phyloP scores from a whole-genome alignment of 345 rosid genomes.

The Bretschneidera sinensis region DNA sequence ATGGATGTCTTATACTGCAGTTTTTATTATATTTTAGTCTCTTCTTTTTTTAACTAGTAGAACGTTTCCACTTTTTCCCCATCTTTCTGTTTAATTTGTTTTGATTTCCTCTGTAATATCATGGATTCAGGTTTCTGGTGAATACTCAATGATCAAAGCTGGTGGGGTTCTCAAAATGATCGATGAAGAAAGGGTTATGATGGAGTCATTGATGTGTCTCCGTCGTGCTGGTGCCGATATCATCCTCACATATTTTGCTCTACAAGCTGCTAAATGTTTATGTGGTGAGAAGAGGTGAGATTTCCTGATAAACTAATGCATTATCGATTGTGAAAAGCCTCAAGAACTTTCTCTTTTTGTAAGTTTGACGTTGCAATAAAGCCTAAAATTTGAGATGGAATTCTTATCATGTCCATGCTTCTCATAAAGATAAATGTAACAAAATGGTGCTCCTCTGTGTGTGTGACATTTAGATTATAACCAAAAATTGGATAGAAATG shows the following conservation, averaged over 20 bases:
- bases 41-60: too few species aligned
- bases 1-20: too few species aligned
- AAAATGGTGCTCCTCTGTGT: background rate
- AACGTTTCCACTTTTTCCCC: background rate
- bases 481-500: too few species aligned
- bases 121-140: slow-evolving; percentile 65
- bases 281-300: slow-evolving; percentile 44
- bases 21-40: too few species aligned
- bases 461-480: too few species aligned
- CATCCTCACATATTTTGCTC: slow-evolving; percentile 82
- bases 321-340: background rate
- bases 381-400: too few species aligned
- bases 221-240: slow-evolving; percentile 88
- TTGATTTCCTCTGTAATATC: background rate
- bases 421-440: background rate
- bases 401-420: background rate
- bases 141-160: slow-evolving; percentile 94
- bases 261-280: slow-evolving; percentile 75
- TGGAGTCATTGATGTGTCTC: slow-evolving; percentile 85
- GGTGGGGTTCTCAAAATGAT: slow-evolving; percentile 84
- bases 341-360: background rate
- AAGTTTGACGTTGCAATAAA: background rate
- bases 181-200: slow-evolving; percentile 86
- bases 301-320: background rate
- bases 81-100: background rate